phyloP scores from a whole-genome alignment of 2,329 filamentous ascomycete genomes.

The Achaetomium macrosporum region DNA sequence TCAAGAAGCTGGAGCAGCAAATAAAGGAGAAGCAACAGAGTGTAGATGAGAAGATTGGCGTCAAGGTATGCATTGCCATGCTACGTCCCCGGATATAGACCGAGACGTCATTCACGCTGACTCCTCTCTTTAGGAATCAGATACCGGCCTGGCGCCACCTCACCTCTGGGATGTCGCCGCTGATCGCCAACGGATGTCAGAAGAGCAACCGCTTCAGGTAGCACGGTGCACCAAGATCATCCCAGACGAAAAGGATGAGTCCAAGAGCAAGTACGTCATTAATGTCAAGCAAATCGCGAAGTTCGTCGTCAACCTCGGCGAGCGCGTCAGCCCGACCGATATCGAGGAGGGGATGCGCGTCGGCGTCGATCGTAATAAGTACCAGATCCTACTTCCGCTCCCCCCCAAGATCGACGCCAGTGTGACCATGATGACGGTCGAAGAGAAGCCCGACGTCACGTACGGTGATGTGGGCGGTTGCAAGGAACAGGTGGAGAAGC shows the following conservation, averaged over 20 bases:
- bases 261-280: constrained; percentile 99
- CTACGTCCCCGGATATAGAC: too few species aligned
- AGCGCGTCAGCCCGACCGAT: constrained; percentile 94
- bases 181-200: constrained; percentile 95
- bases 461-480: constrained; percentile 98
- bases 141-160: constrained; percentile 94
- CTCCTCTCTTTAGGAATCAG: constrained; percentile 67
- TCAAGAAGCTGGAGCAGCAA: constrained; percentile 98
- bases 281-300: constrained; percentile 99
- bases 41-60: constrained; percentile 96
- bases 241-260: constrained; percentile 86
- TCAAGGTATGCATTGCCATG: constrained; percentile 51
- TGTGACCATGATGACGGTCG: constrained; percentile 99
- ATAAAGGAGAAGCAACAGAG: constrained; percentile 99
- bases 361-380: constrained; percentile 97
- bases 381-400: constrained; percentile 93
- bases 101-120: not conserved
- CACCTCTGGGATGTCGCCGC: constrained; percentile 98
- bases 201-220: constrained; percentile 96
- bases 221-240: constrained; percentile 99
- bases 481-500: constrained; percentile 99
- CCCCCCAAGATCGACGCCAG: constrained; percentile 98
- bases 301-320: constrained; percentile 95
- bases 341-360: constrained; percentile 99
- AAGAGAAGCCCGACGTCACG: constrained; percentile 98